Base-by-base conservation (phyloP, 2,329 filamentous ascomycete species). In the Aspergillus ochraceoroseus region DNA sequence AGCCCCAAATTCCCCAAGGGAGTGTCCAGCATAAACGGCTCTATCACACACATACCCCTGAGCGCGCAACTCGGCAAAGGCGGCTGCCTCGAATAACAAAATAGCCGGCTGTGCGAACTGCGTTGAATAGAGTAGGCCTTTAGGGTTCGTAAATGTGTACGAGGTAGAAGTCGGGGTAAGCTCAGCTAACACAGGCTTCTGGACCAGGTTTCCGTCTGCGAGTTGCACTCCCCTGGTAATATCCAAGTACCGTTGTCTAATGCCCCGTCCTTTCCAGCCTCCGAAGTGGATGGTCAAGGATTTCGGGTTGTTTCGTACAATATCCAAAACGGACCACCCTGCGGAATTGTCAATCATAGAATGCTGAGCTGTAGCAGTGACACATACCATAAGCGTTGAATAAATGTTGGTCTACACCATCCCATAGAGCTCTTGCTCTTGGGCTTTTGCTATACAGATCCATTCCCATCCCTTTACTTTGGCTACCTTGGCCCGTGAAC, bases 381-480 rank as follows among this genome's bases (percentile, higher is more conserved):
- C 5, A 94, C 87, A 74, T 94, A 95, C 53, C 53, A 26, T 53
- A 48, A 32, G 44, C 92, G 94, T 68, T 95, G 87, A 73, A 95
- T 80, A 96, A 87, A 63, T 95, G 94, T 68, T 85, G 90, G 70
- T 96, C 90, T 32, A 90, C 90, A 45, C 86, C 79, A 63, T 94
- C 89, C 90, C 90, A 96, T 32, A 96, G 87, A 54, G 92, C 87
- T 71, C 88, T 88, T 46, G 90, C 90, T 8, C 95, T 88, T 22
- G 82, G 71, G 63, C 89, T 95, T 73, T 83, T 90, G 56, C 76
- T 83, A 64, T 96, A 96, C 39, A 96, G 75, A 58, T 95, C 89
- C 90, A 96, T 96, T 65, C 90, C 90, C 90, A 96, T 96, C 48
- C 90, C 90, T 66, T 95, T 89, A 68, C 95, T 89, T 66, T 96